Conservation (phyloP, 768 basidiomycete genomes). For the Termitomyces bulborhizus region DNA sequence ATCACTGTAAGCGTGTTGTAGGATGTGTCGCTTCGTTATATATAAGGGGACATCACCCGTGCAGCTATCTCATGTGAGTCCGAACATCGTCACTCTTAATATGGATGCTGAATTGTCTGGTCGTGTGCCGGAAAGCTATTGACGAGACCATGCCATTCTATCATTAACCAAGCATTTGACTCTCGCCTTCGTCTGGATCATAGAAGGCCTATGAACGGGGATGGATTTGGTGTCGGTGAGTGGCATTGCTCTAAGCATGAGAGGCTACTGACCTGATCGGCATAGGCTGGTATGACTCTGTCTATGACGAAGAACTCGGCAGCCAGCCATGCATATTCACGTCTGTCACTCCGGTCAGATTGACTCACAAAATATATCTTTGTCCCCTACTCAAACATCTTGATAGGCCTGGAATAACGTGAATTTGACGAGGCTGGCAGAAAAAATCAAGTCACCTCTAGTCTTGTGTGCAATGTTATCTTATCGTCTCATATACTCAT, state of each 20-base stretch:
- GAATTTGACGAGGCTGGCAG: slow-evolving; percentile 88
- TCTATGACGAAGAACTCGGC: slow-evolving; percentile 77
- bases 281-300: slow-evolving; percentile 90
- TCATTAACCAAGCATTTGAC: slow-evolving; percentile 97
- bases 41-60: slow-evolving; percentile 95
- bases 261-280: neutral
- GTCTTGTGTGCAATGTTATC: slow-evolving; percentile 64
- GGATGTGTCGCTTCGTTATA: slow-evolving; percentile 83
- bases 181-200: slow-evolving; percentile 80
- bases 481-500: neutral
- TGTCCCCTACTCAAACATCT: neutral
- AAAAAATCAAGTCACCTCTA: slow-evolving; percentile 94
- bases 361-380: slow-evolving; percentile 1
- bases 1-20: neutral
- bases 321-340: slow-evolving; percentile 94
- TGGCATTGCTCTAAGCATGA: slow-evolving; percentile 4
- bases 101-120: slow-evolving; percentile 1
- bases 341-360: slow-evolving; percentile 79
- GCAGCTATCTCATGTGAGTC: slow-evolving; percentile 75
- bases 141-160: slow-evolving; percentile 90
- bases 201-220: slow-evolving; percentile 86
- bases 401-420: slow-evolving; percentile 92
- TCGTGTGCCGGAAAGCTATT: slow-evolving; percentile 48
- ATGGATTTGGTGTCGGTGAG: slow-evolving; percentile 93
- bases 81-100: neutral